Conservation (phyloP, 2,329 filamentous ascomycete genomes). For the Ilyonectria mors-panacis region DNA sequence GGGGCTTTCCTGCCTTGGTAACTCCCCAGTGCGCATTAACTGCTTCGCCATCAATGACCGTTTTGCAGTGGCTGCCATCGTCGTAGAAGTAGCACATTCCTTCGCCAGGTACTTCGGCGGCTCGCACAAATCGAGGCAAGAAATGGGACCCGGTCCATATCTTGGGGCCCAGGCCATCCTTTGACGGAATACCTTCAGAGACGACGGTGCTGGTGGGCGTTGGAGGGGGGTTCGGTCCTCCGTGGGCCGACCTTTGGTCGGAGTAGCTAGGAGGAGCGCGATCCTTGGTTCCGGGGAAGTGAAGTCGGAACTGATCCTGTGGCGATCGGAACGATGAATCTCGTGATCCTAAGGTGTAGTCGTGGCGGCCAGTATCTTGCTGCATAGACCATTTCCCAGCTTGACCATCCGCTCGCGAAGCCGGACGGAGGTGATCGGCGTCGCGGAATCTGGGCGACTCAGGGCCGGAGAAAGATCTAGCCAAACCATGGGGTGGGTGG, state of each 20-base stretch:
- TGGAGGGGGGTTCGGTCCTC: slow-evolving; percentile 46
- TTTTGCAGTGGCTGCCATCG: slow-evolving; percentile 86
- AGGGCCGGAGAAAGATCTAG: slow-evolving; percentile 59
- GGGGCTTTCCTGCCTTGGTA: slow-evolving; percentile 93
- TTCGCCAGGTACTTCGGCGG: slow-evolving; percentile 80
- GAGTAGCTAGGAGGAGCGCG: slow-evolving; percentile 43
- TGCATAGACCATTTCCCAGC: slow-evolving; percentile 56
- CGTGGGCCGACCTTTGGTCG: slow-evolving; percentile 46
- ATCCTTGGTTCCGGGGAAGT: slow-evolving; percentile 56
- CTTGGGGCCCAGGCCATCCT: slow-evolving; percentile 76
- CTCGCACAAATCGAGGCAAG: slow-evolving; percentile 74
- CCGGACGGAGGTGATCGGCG: slow-evolving; percentile 53
- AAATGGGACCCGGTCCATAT: slow-evolving; percentile 80
- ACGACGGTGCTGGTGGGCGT: slow-evolving; percentile 48
- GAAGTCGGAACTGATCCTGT: slow-evolving; percentile 54
- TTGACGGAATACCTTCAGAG: slow-evolving; percentile 64
- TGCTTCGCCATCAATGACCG: slow-evolving; percentile 85
- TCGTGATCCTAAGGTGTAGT: slow-evolving; percentile 63
- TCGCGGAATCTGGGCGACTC: slow-evolving; percentile 63
- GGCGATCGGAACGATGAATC: slow-evolving; percentile 54
- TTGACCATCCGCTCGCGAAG: slow-evolving; percentile 56
- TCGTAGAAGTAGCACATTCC: slow-evolving; percentile 90
- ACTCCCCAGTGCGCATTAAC: slow-evolving; percentile 95
- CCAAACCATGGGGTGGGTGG: slow-evolving; percentile 47
- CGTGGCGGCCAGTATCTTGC: slow-evolving; percentile 58